Evolutionary conservation across 192 early-diverging fungal species (phyloP).

Genomic region (Polychytrium aggregatum): DNA sequence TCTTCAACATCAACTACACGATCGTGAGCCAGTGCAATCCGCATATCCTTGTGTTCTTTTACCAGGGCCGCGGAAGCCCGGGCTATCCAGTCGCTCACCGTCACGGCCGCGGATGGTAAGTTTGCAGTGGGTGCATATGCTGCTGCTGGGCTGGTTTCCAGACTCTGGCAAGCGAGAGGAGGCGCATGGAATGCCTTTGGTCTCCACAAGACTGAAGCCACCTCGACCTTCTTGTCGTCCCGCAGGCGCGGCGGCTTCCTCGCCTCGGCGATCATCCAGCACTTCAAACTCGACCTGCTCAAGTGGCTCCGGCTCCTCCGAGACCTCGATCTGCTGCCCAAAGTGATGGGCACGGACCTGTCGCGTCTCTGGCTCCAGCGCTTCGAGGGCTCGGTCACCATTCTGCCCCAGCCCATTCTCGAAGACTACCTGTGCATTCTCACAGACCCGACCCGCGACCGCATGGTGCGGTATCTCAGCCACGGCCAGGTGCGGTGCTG

Average conservation of each 20-base stretch:
- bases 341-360: slow-evolving; percentile 64
- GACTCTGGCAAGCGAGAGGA: slow-evolving; percentile 19
- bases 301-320: slow-evolving; percentile 75
- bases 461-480: slow-evolving; percentile 43
- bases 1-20: slow-evolving; percentile 78
- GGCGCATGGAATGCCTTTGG: background rate
- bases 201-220: too few relatives aligned
- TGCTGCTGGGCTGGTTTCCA: slow-evolving; percentile 54
- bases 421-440: slow-evolving; percentile 54
- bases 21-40: slow-evolving; percentile 82
- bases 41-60: slow-evolving; percentile 80
- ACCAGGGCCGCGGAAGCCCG: slow-evolving; percentile 60
- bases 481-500: slow-evolving; percentile 54
- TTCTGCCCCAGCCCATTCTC: slow-evolving; percentile 51
- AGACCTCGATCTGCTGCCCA: slow-evolving; percentile 70
- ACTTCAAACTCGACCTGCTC: slow-evolving; percentile 71
- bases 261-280: slow-evolving; percentile 62
- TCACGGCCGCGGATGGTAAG: slow-evolving; percentile 56
- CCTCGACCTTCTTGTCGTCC: too few relatives aligned
- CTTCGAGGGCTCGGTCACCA: slow-evolving; percentile 83
- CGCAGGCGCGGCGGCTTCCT: slow-evolving; percentile 76
- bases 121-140: too few relatives aligned
- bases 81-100: slow-evolving; percentile 65
- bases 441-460: slow-evolving; percentile 46
- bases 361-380: slow-evolving; percentile 76